phyloP scores from a whole-genome alignment of 148 eudicot species.

The Nepenthes gracilis region DNA sequence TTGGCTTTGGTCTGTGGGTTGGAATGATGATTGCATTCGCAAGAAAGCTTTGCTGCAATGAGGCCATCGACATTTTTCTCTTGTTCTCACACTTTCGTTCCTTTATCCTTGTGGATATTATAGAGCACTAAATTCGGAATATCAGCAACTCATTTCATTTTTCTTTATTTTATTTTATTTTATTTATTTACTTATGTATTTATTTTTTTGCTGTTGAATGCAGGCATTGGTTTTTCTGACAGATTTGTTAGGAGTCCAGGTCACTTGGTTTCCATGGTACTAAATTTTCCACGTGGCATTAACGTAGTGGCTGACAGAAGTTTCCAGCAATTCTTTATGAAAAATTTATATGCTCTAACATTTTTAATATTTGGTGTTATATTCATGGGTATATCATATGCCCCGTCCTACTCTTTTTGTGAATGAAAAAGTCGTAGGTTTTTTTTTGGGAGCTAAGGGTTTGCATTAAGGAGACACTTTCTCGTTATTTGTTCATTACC shows the following conservation, averaged over 20 bases:
- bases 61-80: slow-evolving; percentile 21
- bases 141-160: not conserved
- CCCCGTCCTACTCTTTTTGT: no score
- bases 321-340: slow-evolving; percentile 1
- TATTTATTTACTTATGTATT: no score
- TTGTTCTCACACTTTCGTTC: not conserved
- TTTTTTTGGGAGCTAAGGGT: no score
- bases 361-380: no score
- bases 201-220: no score
- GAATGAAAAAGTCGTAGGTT: no score
- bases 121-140: not conserved
- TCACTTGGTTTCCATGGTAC: slow-evolving; percentile 14
- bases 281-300: slow-evolving; percentile 24
- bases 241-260: not conserved
- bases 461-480: no score
- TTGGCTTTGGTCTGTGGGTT: slow-evolving; percentile 27
- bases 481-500: no score
- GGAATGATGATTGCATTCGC: slow-evolving; percentile 30
- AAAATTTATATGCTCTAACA: no score
- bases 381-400: no score
- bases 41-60: slow-evolving; percentile 45
- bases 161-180: not conserved
- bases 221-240: slow-evolving; percentile 1
- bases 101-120: not conserved
- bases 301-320: slow-evolving; percentile 7